A percentile compares a stretch with the other conserved stretches of the same genome.
These are phyloP conservation scores for Dinochytrium kinnereticum DNA, from an alignment of 371 early-diverging fungal genomes.

Conservation along the genomic window DNA sequence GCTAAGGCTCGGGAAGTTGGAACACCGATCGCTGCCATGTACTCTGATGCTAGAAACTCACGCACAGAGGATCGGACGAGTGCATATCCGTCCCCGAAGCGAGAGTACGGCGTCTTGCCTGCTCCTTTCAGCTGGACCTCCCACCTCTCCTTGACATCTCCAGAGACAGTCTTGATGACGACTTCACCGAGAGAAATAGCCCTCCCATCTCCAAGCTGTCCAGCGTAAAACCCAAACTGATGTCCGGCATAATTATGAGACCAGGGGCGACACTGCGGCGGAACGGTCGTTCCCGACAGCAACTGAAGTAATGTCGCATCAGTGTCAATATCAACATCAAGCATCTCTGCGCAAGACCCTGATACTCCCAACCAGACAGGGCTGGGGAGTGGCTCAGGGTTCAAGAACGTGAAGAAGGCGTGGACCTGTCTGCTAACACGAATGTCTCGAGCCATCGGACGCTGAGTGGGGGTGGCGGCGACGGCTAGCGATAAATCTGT, in stretches of 20 bases:
- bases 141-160: constrained; percentile 56
- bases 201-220: constrained; percentile 86
- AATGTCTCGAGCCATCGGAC: neutral
- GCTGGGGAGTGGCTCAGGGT: constrained; percentile 57
- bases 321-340: constrained; percentile 55
- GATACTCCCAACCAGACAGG: constrained; percentile 51
- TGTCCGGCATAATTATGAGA: constrained; percentile 87
- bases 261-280: constrained; percentile 73
- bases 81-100: constrained; percentile 88
- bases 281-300: constrained; percentile 28
- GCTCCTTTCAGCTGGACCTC: constrained; percentile 86
- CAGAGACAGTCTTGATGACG: constrained; percentile 27
- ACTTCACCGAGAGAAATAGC: constrained; percentile 77
- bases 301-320: constrained; percentile 21
- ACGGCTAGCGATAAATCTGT: neutral
- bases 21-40: constrained; percentile 73
- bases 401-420: constrained; percentile 65
- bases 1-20: constrained; percentile 83
- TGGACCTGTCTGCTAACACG: constrained; percentile 58
- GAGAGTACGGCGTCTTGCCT: constrained; percentile 86
- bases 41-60: constrained; percentile 86
- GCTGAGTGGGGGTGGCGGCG: neutral
- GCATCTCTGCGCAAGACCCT: constrained; percentile 46
- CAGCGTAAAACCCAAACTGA: constrained; percentile 77
- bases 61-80: constrained; percentile 68